Base-by-base conservation (phyloP, 805 yeast species). In the Schizosaccharomyces cryophilus region DNA sequence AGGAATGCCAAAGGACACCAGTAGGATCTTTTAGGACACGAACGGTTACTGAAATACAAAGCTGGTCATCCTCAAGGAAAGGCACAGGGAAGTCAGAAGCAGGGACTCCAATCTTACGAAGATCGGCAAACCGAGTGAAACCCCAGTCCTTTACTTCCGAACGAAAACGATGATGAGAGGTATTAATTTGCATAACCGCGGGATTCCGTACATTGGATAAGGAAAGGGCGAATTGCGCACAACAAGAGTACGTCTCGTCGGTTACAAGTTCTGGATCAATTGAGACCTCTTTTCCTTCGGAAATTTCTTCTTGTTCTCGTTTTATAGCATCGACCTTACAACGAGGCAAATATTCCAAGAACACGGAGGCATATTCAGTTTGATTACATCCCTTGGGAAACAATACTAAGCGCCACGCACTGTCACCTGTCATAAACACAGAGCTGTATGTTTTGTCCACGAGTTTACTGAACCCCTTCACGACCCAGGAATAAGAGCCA, bases 61-160 rank as follows among this genome's bases (percentile, higher is more conserved):
- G 69, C 61, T 72, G 70, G 65, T 82, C 80, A 51, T 81, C 79
- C 61, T 76, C 77, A 3, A 75, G 66, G 61, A 84, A 68, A 64
- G 76, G 69, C 60, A 70, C 70, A 2, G 70, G 65, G 47, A 74
- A 75, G 26, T 71, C 65, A 15, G 65, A 60, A 58, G 64, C 64
- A 62, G 83, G 54, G 4, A 24, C 55, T 6, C 62, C 54, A 19
- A 64, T 72, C 63, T 74, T 74, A 54, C 79, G 74, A 38, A 79
- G 67, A 62, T 84, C 90, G 21, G 81, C 73, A 66, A 87, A 82
- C 62, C 82, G 82, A 9, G 89, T 79, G 71, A 93, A 93, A 31
- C 99, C 99, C 99, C 99, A 93, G 70, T 93, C 99, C 0, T 86
- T 79, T 61, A 86, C 95, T 58, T 76, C 73, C 9, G 80, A 75